Conservation (phyloP, 2,329 filamentous ascomycete species). For the Tolypocladium sp. region DNA sequence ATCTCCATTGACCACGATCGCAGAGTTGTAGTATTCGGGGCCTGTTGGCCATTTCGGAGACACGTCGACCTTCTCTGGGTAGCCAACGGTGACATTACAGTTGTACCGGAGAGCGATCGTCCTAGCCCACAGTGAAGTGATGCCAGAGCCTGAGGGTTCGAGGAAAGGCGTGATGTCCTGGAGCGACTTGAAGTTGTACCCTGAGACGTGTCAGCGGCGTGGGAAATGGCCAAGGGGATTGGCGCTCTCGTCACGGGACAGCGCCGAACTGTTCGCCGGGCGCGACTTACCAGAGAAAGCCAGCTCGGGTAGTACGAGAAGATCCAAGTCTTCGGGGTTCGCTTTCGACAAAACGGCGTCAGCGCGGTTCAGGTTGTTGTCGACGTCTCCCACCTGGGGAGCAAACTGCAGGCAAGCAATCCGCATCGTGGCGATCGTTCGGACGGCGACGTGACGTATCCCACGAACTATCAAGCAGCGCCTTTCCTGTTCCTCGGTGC, state of each 20-base stretch:
- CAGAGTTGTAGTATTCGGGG: constrained; percentile 46
- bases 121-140: constrained; percentile 63
- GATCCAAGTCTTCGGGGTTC: constrained; percentile 47
- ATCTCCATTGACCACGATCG: constrained; percentile 44
- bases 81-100: constrained; percentile 62
- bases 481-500: not conserved
- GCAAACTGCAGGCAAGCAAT: constrained; percentile 65
- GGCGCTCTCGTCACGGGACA: not conserved
- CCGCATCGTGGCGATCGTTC: constrained; percentile 38
- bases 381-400: constrained; percentile 58
- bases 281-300: constrained; percentile 56
- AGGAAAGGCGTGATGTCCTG: constrained; percentile 59
- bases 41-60: constrained; percentile 37
- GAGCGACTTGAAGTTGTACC: constrained; percentile 70
- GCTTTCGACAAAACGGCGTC: constrained; percentile 51
- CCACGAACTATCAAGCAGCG: not conserved
- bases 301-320: constrained; percentile 68
- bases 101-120: constrained; percentile 55
- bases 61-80: constrained; percentile 59
- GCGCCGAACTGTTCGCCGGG: not conserved
- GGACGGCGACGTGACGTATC: not conserved
- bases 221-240: not conserved
- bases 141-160: constrained; percentile 56
- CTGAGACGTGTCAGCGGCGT: constrained; percentile 22
- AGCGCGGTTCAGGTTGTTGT: constrained; percentile 62